Percentiles rank a stretch among this genome's conserved stretches.
These are phyloP conservation scores for Phanerodontia chrysosporium DNA, from an alignment of 768 basidiomycete genomes.

Conservation along the genomic window DNA sequence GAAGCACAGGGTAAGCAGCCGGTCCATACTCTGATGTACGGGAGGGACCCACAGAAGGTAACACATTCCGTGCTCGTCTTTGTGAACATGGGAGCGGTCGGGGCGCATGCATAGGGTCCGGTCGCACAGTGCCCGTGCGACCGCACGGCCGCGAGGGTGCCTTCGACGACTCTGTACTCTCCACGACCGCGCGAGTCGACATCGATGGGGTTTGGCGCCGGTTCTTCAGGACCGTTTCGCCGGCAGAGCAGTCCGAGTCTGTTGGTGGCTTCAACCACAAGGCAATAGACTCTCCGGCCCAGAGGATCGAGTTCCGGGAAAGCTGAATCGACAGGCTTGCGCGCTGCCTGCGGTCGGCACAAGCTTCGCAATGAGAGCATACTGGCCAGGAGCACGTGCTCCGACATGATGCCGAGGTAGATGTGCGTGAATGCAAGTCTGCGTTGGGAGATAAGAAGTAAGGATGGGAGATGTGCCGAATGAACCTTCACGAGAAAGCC, in stretches of 20 bases:
- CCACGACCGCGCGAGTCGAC: background rate
- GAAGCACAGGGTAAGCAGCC: background rate
- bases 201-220: background rate
- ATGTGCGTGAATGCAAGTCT: background rate
- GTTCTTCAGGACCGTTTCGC: background rate
- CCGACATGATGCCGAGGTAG: background rate
- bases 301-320: background rate
- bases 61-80: background rate
- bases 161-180: background rate
- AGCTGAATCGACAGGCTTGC: background rate
- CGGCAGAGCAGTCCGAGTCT: too few species aligned
- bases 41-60: background rate
- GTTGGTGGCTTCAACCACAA: too few species aligned
- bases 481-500: too few species aligned
- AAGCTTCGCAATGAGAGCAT: too few species aligned
- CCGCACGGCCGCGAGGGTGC: background rate
- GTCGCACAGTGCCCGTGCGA: background rate
- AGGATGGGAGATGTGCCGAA: too few species aligned
- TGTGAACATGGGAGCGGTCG: background rate
- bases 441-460: background rate
- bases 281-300: background rate
- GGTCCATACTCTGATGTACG: background rate
- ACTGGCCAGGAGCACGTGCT: background rate
- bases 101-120: background rate
- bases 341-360: background rate